Evolutionary conservation across 768 basidiomycete species (phyloP), one percentile per base, ranked within the genome.

Genomic region (Collybiopsis luxurians): DNA sequence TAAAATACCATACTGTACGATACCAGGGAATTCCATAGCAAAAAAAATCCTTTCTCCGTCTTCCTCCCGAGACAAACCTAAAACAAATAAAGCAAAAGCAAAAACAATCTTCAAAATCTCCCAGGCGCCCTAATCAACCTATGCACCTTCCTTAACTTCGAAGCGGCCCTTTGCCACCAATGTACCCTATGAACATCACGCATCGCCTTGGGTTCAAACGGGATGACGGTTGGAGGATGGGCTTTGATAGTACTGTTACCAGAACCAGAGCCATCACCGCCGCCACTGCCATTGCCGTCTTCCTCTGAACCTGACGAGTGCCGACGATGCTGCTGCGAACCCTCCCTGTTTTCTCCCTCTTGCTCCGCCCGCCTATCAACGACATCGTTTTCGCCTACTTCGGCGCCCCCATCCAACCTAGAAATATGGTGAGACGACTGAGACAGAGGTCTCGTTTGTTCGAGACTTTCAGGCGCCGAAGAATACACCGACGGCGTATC

Each of bases 401-500:
- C 4, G 31, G 28, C 21, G 9, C 19, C 11, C 34, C 19, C 27
- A 13, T 24, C 11, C 50, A 26, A 39, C 2, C 13, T 34, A 23
- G 3, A 7, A 19, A 23, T 23, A 27, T 28, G 19, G 5, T 23
- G 30, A 31, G 31, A 21, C 12, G 31, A 21, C 31, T 21, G 31
- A 24, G 24, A 34, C 19, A n/a, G n/a, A 1, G 36, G 23, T 9
- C 23, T 31, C 10, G 36, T 38, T 23, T 19, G 31, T 12, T 51
- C 50, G 24, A 34, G 50, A 51, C 50, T 45, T 38, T 54, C 53
- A 10, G 39, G 40, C 19, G 53, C 53, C n/a, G 10, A 54, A 23
- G 53, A 54, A 54, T 54, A 54, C n/a, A 54, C 53, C n/a, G 53
- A 54, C 26, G 53, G 53, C 5, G 40, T 54, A 31, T 54, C 53